Conservation (phyloP, 805 yeast species). For the Wickerhamomyces pijperi region DNA sequence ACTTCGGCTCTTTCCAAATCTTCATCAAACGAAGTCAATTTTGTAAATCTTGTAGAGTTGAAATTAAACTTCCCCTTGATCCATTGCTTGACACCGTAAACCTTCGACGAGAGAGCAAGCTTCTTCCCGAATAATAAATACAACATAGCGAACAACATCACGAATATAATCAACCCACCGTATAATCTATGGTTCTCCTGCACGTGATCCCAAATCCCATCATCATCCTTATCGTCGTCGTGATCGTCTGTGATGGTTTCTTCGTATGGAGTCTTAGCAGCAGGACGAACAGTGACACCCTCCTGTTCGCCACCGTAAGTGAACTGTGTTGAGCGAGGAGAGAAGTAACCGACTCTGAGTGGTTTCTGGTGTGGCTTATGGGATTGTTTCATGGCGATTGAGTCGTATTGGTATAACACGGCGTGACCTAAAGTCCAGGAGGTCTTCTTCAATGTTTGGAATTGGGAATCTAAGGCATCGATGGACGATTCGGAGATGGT, state of each 20-base stretch:
- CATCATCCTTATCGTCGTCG: conserved; percentile 17
- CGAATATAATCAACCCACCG: conserved; percentile 26
- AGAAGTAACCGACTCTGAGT: conserved; percentile 31
- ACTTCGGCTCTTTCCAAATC: neutral
- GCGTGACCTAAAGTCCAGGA: conserved; percentile 56
- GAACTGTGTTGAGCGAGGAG: conserved; percentile 36
- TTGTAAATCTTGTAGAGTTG: neutral
- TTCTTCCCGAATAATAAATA: conserved; percentile 25
- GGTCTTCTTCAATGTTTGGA: conserved; percentile 34
- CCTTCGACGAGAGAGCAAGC: neutral
- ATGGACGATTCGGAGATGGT: conserved; percentile 8
- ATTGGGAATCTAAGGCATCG: conserved; percentile 19
- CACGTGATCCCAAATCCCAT: conserved; percentile 29
- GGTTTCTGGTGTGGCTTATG: neutral
- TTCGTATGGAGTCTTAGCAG: conserved; percentile 18
- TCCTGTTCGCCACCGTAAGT: conserved; percentile 42
- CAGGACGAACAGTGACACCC: conserved; percentile 32
- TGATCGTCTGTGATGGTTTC: conserved; percentile 18
- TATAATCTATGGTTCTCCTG: conserved; percentile 22
- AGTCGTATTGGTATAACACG: conserved; percentile 48
- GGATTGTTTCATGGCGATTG: conserved; percentile 20
- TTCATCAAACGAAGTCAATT: neutral
- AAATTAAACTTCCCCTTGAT: neutral
- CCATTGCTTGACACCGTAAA: neutral
- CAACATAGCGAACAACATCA: conserved; percentile 19